phyloP scores from a whole-genome alignment of 2,329 filamentous ascomycete genomes.

The Claviceps capensis region DNA sequence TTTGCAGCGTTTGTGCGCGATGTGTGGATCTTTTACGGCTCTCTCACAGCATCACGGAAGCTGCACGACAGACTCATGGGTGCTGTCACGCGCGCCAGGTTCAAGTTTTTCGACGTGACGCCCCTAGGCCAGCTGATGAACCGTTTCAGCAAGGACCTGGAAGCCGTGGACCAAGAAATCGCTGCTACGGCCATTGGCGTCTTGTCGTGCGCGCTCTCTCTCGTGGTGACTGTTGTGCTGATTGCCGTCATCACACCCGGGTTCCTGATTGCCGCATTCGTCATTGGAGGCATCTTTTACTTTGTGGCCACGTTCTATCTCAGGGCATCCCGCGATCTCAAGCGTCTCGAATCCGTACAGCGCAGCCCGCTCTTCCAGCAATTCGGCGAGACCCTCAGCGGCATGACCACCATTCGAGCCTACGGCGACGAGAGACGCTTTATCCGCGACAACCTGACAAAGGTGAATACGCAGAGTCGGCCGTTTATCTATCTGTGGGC shows the following conservation, averaged over 20 bases:
- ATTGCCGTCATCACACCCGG: slow-evolving; percentile 82
- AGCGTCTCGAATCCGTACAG: slow-evolving; percentile 87
- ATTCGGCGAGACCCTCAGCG: slow-evolving; percentile 88
- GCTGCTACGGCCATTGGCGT: slow-evolving; percentile 76
- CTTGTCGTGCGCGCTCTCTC: slow-evolving; percentile 47
- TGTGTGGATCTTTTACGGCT: slow-evolving; percentile 82
- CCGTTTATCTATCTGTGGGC: slow-evolving; percentile 97
- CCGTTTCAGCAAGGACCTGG: slow-evolving; percentile 93
- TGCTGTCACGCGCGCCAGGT: slow-evolving; percentile 74
- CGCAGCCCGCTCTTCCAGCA: slow-evolving; percentile 94
- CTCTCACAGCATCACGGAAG: slow-evolving; percentile 71
- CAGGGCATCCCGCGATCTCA: slow-evolving; percentile 83
- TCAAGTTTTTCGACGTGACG: slow-evolving; percentile 95
- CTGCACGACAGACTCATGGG: slow-evolving; percentile 70
- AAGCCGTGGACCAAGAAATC: slow-evolving; percentile 90
- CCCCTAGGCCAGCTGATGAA: slow-evolving; percentile 96
- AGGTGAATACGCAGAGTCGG: slow-evolving; percentile 81
- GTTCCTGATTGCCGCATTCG: slow-evolving; percentile 74
- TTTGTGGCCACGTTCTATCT: slow-evolving; percentile 80
- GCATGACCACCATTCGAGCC: slow-evolving; percentile 91
- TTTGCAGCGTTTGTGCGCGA: slow-evolving; percentile 73
- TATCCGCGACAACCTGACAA: slow-evolving; percentile 75
- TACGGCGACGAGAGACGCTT: slow-evolving; percentile 92
- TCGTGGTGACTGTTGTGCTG: slow-evolving; percentile 74
- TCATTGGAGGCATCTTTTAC: slow-evolving; percentile 75